Evolutionary conservation across 352 stramenopile genomes (phyloP).

Genomic region (Pythium sp.): DNA sequence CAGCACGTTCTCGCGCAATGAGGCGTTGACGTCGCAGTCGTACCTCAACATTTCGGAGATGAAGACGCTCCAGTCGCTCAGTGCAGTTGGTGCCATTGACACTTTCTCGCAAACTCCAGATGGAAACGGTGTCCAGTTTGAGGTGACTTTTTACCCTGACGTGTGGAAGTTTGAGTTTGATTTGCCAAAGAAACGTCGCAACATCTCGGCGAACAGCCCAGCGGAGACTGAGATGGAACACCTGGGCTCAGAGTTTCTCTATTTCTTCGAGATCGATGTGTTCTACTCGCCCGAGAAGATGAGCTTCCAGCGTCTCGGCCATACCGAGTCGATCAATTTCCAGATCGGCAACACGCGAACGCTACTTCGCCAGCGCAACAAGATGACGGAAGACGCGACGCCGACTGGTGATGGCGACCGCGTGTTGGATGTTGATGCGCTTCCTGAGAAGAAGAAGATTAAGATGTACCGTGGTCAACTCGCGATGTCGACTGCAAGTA

Average conservation of each 20-base stretch:
- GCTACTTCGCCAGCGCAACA: constrained; percentile 78
- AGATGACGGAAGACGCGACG: constrained; percentile 54
- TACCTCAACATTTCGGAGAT: constrained; percentile 58
- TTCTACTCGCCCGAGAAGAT: constrained; percentile 66
- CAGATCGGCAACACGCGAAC: constrained; percentile 86
- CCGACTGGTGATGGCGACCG: constrained; percentile 41
- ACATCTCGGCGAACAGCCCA: constrained; percentile 34
- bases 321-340: constrained; percentile 77
- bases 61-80: constrained; percentile 66
- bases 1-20: constrained; percentile 76
- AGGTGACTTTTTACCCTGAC: constrained; percentile 84
- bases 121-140: constrained; percentile 53
- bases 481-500: constrained; percentile 32
- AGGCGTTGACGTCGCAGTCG: constrained; percentile 44
- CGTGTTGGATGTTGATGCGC: constrained; percentile 39
- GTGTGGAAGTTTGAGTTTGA: constrained; percentile 91
- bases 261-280: constrained; percentile 87
- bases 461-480: constrained; percentile 47
- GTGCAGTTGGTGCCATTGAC: constrained; percentile 61
- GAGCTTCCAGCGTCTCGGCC: constrained; percentile 58
- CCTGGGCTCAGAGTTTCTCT: constrained; percentile 63
- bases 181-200: constrained; percentile 82
- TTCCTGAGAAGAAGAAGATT: constrained; percentile 84
- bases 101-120: constrained; percentile 42
- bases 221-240: constrained; percentile 38